Evolutionary conservation across 2,329 filamentous ascomycete genomes (phyloP).

Genomic region (Aspergillus proliferans): DNA sequence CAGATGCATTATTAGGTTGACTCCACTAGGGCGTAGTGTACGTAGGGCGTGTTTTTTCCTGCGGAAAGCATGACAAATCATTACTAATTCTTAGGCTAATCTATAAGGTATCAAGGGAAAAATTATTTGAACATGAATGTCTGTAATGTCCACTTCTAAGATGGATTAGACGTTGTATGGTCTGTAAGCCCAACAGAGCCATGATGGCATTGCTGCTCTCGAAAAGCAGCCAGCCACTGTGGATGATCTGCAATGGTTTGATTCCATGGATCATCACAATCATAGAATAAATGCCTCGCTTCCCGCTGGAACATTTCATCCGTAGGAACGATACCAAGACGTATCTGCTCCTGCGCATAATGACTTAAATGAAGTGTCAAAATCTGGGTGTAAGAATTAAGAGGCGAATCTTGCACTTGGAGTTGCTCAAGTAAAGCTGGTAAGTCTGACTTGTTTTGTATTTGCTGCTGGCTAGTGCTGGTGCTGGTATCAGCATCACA

Average conservation of each 20-base stretch:
- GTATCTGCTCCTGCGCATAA: slow-evolving; percentile 12
- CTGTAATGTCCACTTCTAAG: too few relatives aligned
- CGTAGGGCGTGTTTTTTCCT: too few relatives aligned
- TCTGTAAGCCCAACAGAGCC: not conserved
- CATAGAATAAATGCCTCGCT: slow-evolving; percentile 15
- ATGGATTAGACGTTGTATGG: too few relatives aligned
- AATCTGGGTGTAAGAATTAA: not conserved
- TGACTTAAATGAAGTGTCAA: slow-evolving; percentile 9
- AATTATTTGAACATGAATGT: too few relatives aligned
- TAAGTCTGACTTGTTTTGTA: not conserved
- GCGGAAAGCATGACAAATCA: too few relatives aligned
- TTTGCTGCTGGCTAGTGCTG: not conserved
- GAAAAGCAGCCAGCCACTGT: slow-evolving; percentile 11
- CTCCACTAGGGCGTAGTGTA: too few relatives aligned
- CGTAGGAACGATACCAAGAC: slow-evolving; percentile 11
- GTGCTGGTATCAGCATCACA: not conserved
- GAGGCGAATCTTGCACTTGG: not conserved
- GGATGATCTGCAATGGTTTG: slow-evolving; percentile 15
- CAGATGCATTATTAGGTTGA: too few relatives aligned
- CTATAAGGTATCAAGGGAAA: too few relatives aligned
- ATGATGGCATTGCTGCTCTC: not conserved
- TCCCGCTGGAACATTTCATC: slow-evolving; percentile 22
- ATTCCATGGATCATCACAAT: slow-evolving; percentile 18
- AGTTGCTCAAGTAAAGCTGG: not conserved
- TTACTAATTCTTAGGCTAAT: too few relatives aligned